Conservation (phyloP, 2,329 filamentous ascomycete genomes). For the Pyrenophora seminiperda region DNA sequence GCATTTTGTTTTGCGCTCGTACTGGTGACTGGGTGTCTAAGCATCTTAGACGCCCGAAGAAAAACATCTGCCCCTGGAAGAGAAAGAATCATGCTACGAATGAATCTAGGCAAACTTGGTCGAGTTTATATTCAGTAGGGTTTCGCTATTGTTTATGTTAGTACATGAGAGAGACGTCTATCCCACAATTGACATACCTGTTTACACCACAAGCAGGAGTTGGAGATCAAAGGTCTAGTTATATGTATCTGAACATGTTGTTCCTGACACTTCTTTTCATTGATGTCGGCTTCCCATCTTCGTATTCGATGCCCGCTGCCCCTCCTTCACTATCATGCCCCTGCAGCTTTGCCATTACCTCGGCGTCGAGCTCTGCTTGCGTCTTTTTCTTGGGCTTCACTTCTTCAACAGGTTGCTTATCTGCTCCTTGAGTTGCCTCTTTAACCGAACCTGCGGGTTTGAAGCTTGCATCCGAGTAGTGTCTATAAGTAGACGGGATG, state of each 20-base stretch:
- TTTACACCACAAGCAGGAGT: not conserved
- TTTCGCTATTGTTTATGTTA: too few species aligned
- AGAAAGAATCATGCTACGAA: too few species aligned
- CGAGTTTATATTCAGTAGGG: too few species aligned
- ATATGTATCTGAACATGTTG: conserved; percentile 77
- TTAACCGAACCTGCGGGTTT: not conserved
- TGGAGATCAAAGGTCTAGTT: not conserved
- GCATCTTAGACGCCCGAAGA: too few species aligned
- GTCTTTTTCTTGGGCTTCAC: conserved; percentile 56
- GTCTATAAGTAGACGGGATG: not conserved
- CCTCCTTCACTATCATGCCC: conserved; percentile 72
- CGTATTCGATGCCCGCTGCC: conserved; percentile 72
- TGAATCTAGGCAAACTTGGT: too few species aligned
- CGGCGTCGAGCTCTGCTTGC: conserved; percentile 67
- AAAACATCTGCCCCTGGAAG: too few species aligned
- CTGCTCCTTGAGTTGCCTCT: conserved; percentile 16
- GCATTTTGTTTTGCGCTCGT: too few species aligned
- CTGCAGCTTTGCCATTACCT: conserved; percentile 69
- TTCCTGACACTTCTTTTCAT: conserved; percentile 76
- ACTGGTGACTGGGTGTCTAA: too few species aligned
- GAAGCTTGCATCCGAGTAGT: conserved; percentile 10
- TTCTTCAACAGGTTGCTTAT: conserved; percentile 18
- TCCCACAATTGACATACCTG: not conserved
- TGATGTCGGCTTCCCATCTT: conserved; percentile 71
- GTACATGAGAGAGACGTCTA: not conserved